Evolutionary conservation across 208 protist genomes (phyloP), one percentile per base, ranked within the genome.

Genomic region (Crithidia mellificae): DNA sequence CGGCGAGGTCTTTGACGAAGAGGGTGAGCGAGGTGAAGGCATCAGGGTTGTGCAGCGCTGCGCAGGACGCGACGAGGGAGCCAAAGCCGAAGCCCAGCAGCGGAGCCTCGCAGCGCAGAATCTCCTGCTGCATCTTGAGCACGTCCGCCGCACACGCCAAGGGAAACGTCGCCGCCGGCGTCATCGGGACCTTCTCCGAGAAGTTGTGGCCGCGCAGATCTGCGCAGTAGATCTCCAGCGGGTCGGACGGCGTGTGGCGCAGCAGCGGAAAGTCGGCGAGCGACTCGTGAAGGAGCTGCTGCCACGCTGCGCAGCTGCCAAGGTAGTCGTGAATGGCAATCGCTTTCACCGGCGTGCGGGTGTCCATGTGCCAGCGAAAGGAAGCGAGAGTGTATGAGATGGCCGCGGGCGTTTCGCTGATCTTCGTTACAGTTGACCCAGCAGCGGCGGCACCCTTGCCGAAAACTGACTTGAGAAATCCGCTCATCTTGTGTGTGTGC

Each of bases 321-420:
- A 92, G 77, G 43, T 83, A 90, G 72, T 96, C 91, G 67, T 93
- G 91, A 2, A 96, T 39, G 12, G 84, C 78, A 41, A 96, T 88
- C 0, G 69, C 71, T 67, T 90, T 91, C 29, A 59, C 77, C 4
- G 86, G 79, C 11, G 81, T 62, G 2, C 88, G 77, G 7, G 75
- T 87, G 72, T 96, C 91, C 32, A 88, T 56, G 68, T 96, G 91
- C 87, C 85, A 96, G 11, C 88, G 85, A 61, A 93, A 92, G 41
- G 72, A 75, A 3, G 84, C 83, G 3, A 94, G 73, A 8, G 59
- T 50, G 70, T 89, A 93, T 52, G 74, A 74, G 4, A 94, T 36
- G 14, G 73, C 63, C 2, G 64, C 27, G 6, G 83, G 62, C 1
- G 49, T 32, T 52, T 83, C 81, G 0, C 38, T 29, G 7, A 83